These are phyloP conservation scores for Aspergillus indologenus DNA, from an alignment of 495 filamentous ascomycete species.

Conservation along the genomic window DNA sequence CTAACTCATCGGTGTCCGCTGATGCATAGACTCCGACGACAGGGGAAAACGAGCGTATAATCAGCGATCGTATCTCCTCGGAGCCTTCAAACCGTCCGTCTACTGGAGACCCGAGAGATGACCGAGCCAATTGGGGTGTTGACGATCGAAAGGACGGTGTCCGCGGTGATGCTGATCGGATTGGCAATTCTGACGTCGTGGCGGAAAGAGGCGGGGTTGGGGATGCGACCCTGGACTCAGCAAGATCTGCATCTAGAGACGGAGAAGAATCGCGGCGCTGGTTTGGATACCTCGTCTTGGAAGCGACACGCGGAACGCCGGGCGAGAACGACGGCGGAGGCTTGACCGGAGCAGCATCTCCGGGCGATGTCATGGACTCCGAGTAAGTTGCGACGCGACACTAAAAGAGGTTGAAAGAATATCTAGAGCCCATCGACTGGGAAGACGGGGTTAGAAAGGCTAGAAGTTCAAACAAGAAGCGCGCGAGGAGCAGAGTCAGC, in stretches of 20 bases:
- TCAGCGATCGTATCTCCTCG: conserved; percentile 68
- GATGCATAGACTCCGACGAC: conserved; percentile 82
- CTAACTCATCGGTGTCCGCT: conserved; percentile 73
- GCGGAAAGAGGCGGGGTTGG: conserved; percentile 36
- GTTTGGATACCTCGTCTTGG: conserved; percentile 47
- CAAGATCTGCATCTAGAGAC: conserved; percentile 46
- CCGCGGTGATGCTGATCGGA: conserved; percentile 47
- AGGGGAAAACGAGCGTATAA: conserved; percentile 81
- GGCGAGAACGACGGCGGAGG: conserved; percentile 57
- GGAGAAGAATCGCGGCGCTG: conserved; percentile 37
- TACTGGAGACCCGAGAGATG: conserved; percentile 53
- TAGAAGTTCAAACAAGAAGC: background rate
- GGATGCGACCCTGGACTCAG: conserved; percentile 50
- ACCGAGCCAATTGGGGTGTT: conserved; percentile 53
- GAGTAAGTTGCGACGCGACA: conserved; percentile 22
- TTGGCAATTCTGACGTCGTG: conserved; percentile 36
- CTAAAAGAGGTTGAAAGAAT: conserved; percentile 8
- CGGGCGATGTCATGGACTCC: conserved; percentile 60
- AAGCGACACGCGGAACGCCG: conserved; percentile 49
- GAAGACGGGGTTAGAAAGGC: background rate
- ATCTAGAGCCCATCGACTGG: conserved; percentile 37
- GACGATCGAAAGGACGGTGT: conserved; percentile 61
- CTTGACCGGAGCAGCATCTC: conserved; percentile 60
- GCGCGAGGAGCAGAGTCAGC: background rate
- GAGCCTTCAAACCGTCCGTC: conserved; percentile 47